Conservation (phyloP, 164 flowering plant genomes). For the Cinnamomum chago region DNA sequence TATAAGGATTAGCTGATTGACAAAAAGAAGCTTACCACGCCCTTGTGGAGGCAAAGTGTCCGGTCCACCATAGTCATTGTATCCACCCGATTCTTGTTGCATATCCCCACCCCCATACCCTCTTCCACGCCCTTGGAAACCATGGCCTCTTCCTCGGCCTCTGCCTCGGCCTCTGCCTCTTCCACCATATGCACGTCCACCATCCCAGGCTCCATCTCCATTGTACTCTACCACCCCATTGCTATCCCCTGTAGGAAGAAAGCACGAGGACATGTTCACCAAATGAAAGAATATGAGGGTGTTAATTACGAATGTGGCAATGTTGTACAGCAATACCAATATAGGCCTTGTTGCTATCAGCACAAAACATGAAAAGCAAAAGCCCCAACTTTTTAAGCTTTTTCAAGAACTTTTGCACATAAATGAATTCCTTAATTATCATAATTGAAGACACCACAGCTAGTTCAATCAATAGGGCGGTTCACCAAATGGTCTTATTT, state of each 20-base stretch:
- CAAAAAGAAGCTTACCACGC: conserved; percentile 31
- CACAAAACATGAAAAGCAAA: neutral
- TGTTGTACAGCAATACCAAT: neutral
- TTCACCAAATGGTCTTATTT: no score
- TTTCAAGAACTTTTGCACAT: no score
- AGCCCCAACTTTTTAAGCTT: neutral
- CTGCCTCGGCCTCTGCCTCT: conserved; percentile 45
- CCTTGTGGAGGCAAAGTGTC: conserved; percentile 28
- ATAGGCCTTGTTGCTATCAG: neutral
- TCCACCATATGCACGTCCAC: conserved; percentile 40
- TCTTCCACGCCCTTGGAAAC: conserved; percentile 41
- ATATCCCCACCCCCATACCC: conserved; percentile 39
- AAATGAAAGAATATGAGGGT: neutral
- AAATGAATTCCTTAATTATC: no score
- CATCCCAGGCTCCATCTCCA: conserved; percentile 40
- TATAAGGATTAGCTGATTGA: no score
- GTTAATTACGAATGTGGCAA: neutral
- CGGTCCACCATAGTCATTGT: conserved; percentile 30
- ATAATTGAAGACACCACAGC: no score
- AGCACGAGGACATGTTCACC: no score
- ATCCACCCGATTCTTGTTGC: conserved; percentile 34
- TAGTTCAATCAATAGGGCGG: no score
- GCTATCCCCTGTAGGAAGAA: conserved; percentile 16
- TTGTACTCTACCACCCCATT: conserved; percentile 32
- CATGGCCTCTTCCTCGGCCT: conserved; percentile 45